Conservation (phyloP, 495 filamentous ascomycete species). For the Acidomyces sp. region DNA sequence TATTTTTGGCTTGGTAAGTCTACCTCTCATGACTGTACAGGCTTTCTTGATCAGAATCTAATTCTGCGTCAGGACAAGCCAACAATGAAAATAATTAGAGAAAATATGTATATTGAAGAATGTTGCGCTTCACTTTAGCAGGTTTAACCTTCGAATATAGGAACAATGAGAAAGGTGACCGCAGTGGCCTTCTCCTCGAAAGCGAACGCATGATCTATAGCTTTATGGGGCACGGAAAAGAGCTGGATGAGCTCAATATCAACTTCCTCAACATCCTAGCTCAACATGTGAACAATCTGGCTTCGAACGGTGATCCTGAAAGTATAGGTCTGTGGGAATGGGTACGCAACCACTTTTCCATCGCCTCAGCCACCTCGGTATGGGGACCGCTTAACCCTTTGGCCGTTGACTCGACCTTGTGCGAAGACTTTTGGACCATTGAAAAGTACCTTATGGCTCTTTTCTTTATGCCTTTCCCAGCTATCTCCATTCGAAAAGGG, state of each 20-base stretch:
- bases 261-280: constrained; percentile 5
- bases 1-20: constrained; percentile 19
- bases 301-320: neutral
- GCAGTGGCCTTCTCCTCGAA: constrained; percentile 13
- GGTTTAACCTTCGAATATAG: too few relatives aligned
- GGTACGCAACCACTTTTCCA: constrained; percentile 11
- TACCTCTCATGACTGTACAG: too few relatives aligned
- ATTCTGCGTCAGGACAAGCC: too few relatives aligned
- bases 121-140: too few relatives aligned
- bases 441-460: constrained; percentile 16
- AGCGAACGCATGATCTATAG: constrained; percentile 21
- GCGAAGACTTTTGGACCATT: constrained; percentile 23
- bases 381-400: constrained; percentile 26
- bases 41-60: too few relatives aligned
- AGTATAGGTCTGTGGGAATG: constrained; percentile 10
- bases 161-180: constrained; percentile 13
- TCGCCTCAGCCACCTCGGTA: constrained; percentile 7
- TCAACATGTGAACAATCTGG: constrained; percentile 6
- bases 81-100: constrained; percentile 11
- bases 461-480: constrained; percentile 17
- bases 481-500: constrained; percentile 17
- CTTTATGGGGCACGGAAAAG: constrained; percentile 14
- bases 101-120: too few relatives aligned
- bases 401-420: constrained; percentile 17
- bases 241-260: constrained; percentile 18